Base-by-base conservation (phyloP, 1,139 yeast species). In the Geotrichum armillariae region DNA sequence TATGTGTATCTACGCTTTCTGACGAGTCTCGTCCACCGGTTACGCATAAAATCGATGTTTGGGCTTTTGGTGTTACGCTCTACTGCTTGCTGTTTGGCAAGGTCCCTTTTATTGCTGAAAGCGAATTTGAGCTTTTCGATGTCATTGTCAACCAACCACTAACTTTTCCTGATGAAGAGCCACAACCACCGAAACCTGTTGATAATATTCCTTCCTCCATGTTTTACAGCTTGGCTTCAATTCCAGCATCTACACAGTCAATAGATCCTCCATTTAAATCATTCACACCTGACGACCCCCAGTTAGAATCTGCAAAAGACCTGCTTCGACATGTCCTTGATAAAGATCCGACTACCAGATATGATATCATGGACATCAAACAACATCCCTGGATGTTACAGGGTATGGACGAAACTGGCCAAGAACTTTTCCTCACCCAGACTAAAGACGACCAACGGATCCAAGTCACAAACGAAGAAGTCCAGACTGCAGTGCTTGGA, bases 21-120 rank as follows among this genome's bases (percentile, higher is more conserved):
- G 46, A 49, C 17, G 46, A 42, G 25, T n/a, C 61, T n/a, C 77
- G 71, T 11, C 70, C 82, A 2, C 77, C 74, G 46, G 82, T 86
- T 35, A 82, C 85, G 54, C 73, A 83, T 61, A 89, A 87, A 66
- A 87, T 91, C 51, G 98, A 91, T 67, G 85, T 91, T 14, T 94
- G 99, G 99, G 97, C 99, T 0, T 68, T 91, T 31, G 99, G 99
- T 3, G 91, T 93, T 1, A 93, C 99, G 0, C 72, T 94, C 20
- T 93, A 83, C 65, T 91, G 99, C 66, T 72, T 94, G 39, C 67
- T 93, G 18, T 93, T 87, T 69, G 99, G 99, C 7, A 76, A 78
- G 56, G 79, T 93, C 40, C 99, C 99, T 1, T 94, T 93, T 66
- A 81, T 83, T 63, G 97, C 97, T 0, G 93, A 85, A 43, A 83